Evolutionary conservation across 768 basidiomycete genomes (phyloP).

Genomic region (Rhodotorula kratochvilovae): DNA sequence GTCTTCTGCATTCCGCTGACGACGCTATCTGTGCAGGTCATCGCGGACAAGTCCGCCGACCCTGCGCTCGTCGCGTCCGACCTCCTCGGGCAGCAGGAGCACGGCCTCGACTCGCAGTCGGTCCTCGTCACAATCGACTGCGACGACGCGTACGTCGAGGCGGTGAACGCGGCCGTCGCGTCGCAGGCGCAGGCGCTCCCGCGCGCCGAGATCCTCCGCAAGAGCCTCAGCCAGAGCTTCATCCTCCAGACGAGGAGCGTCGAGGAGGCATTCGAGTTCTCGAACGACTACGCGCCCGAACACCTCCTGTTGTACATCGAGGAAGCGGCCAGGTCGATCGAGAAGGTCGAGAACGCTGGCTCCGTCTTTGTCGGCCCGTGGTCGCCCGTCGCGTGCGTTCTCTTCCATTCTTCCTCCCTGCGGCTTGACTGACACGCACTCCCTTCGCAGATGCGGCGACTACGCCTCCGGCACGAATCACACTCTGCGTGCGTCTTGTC

Average conservation of each 20-base stretch:
- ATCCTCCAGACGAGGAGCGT: slow-evolving; percentile 68
- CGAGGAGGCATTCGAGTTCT: slow-evolving; percentile 77
- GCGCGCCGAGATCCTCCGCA: slow-evolving; percentile 80
- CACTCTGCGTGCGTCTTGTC: slow-evolving; percentile 76
- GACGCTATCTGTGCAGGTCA: slow-evolving; percentile 75
- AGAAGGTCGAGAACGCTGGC: slow-evolving; percentile 79
- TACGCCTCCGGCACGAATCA: slow-evolving; percentile 99
- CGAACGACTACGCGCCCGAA: slow-evolving; percentile 97
- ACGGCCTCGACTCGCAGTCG: slow-evolving; percentile 96
- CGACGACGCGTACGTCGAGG: slow-evolving; percentile 55
- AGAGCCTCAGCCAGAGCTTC: slow-evolving; percentile 83
- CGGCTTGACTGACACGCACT: slow-evolving; percentile 8
- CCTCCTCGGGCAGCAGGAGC: slow-evolving; percentile 94
- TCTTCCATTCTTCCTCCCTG: not conserved
- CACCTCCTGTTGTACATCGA: slow-evolving; percentile 88
- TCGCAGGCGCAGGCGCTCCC: slow-evolving; percentile 77
- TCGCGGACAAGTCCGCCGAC: slow-evolving; percentile 80
- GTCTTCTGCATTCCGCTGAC: not conserved
- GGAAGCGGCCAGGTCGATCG: slow-evolving; percentile 62
- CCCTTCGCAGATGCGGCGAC: slow-evolving; percentile 74
- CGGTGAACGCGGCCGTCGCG: slow-evolving; percentile 60
- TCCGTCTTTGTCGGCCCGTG: slow-evolving; percentile 93
- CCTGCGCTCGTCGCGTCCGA: slow-evolving; percentile 93
- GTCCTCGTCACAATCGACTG: slow-evolving; percentile 80
- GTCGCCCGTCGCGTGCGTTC: slow-evolving; percentile 80